Evolutionary conservation across 2,329 filamentous ascomycete species (phyloP), one percentile per base, ranked within the genome.

Genomic region (Trichoderma arundinaceum): DNA sequence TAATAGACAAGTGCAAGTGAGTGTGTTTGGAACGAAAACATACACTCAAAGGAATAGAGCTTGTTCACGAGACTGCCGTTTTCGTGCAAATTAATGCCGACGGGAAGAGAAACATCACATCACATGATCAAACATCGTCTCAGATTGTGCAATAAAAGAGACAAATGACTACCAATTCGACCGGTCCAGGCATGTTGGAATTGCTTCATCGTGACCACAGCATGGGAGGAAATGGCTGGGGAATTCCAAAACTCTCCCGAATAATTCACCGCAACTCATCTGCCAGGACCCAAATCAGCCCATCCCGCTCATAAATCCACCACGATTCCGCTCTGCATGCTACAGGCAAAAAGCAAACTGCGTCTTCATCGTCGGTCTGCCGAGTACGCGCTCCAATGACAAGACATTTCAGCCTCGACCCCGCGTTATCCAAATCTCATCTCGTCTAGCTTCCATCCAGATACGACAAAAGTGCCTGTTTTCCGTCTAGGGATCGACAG

Each of bases 331-430:
- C 13, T 9, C 28, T 51, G 48, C 48, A 28, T 51, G 48, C 49
- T 60, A 60, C 49, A 60, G 57, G 57, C 57, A 60, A 19, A 60
- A 60, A 13, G n/a, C 44, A 38, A 60, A 38, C 15, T 28, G 33
- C 19, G 41, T 41, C 35, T 39, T 51, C 28, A 28, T 13, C 28
- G 8, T 33, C 28, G 13, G n/a, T 22, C 10, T n/a, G 28, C 57
- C 49, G 51, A 48, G 28, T 39, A 54, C 41, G 49, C 49, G 49
- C 49, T 54, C 60, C 60, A 54, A 63, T 63, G 60, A 54, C 32
- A 43, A 19, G 22, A 35, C 41, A 33, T 17, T 28, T 33, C 43
- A 35, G 15, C 15, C 32, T 39, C 32, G 28, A 63, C 60, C 60
- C 60, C 49, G 60, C 60, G 49, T 57, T 43, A 28, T 54, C 49